Base-by-base conservation (phyloP, 176 grass and related monocot species). In the Musa acuminata region DNA sequence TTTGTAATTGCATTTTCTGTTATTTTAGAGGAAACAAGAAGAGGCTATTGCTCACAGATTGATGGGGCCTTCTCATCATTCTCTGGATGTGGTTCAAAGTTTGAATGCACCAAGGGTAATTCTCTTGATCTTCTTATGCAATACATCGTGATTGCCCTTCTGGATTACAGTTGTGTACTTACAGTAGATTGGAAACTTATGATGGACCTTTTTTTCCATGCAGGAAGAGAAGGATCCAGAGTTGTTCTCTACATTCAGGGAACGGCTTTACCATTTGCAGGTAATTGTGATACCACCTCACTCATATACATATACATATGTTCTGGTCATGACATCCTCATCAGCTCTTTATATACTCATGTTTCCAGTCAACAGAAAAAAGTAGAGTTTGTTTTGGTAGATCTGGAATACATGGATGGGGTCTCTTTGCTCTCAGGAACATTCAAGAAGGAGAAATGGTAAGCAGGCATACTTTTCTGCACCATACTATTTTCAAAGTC, bases 391-490 rank as follows among this genome's bases (percentile, higher is more conserved):
- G 88, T 76, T 98, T 93, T 91, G 94, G 94, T 57, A 90, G 90
- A 83, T 98, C 95, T 64, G 95, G 90, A 79, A 98, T 98, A 89
- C 95, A 98, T 85, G 92, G 95, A 70, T 98, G 95, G 95, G 95
- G 95, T 69, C 84, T 98, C 72, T 98, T 98, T 87, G 88, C 95
- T 79, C 84, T 82, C 73, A 85, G 82, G 53, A 78, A 84, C 64
- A 98, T 98, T 85, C 95, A 91, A 91, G 94, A 98, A 98, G 95
- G 95, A 93, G 95, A 98, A 83, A 98, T 98, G 95, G 90, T 98
- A 88, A 9, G 55, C 24, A 62, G 76, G 11, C n/a, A 54, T 9
- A 72, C 23, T 76, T 51, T 76, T 43, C 35, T 43, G 35, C 4
- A 35, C 58, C 71, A 13, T 9, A 67, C 11, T 78, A 74, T 53